These are phyloP conservation scores for Ilex asprella DNA, from an alignment of 257 asterid species.

Conservation along the genomic window DNA sequence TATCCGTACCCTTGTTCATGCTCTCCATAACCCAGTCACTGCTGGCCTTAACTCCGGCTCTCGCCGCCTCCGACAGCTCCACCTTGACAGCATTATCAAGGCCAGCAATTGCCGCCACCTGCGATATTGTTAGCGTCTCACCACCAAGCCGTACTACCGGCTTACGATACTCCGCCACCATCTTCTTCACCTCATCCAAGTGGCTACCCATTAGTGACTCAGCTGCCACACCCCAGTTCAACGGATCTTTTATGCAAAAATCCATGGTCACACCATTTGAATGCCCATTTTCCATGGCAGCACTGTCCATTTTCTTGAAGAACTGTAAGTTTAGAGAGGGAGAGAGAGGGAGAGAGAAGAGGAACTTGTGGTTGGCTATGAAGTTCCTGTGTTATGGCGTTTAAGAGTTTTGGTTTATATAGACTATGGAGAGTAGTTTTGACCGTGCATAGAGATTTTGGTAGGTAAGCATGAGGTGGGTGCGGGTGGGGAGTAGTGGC, in stretches of 20 bases:
- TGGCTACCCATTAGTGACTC: background rate
- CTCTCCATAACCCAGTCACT: constrained; percentile 4
- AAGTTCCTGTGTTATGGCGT: background rate
- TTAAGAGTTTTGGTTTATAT: background rate
- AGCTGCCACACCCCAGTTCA: constrained; percentile 3
- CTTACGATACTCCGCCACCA: background rate
- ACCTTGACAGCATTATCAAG: background rate
- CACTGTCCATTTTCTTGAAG: too few species aligned
- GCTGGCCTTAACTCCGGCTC: constrained; percentile 3
- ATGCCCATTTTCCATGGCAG: background rate
- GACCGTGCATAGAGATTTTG: background rate
- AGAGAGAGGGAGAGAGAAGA: background rate
- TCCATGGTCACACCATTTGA: background rate
- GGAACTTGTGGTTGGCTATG: background rate
- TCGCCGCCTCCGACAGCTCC: constrained; percentile 4
- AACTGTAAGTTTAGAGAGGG: background rate
- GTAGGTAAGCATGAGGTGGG: background rate
- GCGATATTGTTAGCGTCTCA: background rate
- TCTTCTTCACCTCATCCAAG: constrained; percentile 1
- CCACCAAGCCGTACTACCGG: background rate
- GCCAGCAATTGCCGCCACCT: constrained; percentile 1
- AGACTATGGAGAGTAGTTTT: too few species aligned
- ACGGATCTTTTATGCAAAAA: background rate
- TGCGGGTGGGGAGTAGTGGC: background rate
- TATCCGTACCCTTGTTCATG: constrained; percentile 1